Evolutionary conservation across 345 rosid genomes (phyloP), one percentile per base, ranked within the genome.

Genomic region (Citrus hindsii): DNA sequence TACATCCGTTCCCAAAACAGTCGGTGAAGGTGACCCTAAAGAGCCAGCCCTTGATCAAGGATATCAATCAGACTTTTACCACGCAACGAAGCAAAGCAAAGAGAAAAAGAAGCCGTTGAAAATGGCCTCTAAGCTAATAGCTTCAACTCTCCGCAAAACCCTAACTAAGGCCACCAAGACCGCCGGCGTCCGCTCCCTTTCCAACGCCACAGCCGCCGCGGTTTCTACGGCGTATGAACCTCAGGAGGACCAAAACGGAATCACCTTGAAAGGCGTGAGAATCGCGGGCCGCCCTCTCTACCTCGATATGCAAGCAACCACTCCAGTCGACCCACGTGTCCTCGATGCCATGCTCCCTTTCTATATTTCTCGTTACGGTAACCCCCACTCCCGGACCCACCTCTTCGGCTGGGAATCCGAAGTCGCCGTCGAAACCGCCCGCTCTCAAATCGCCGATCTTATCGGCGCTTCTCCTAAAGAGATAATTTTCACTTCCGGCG

Each of bases 401-500:
- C 89, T 94, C 10, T 94, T 84, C 85, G 99, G 99, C 21, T 96
- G 99, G 99, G 99, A 96, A 80, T 95, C 99, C 2, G 98, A 96
- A 71, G 81, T 71, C 73, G 99, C 97, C 3, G 97, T 90, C 4
- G 99, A 96, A 76, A 79, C 89, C 3, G 95, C 99, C 21, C 93
- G 98, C 60, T 80, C 85, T 25, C 93, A 92, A 33, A 88, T 94
- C 40, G 94, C 98, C 12, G 84, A 84, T n/a, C 83, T 96, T 24
- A 85, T 96, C 77, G 90, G 90, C 28, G 97, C 98, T 25, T 92
- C 98, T 16, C 93, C 97, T 4, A 96, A 91, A 76, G 99, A 96
- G 82, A 86, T 96, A 65, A 85, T 96, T 8, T 96, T 96, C 84
- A 88, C 97, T 58, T 94, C 99, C 16, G 99, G 99, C 38, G 99